These are phyloP conservation scores for Mycena crocata DNA, from an alignment of 768 basidiomycete genomes.

Conservation along the genomic window DNA sequence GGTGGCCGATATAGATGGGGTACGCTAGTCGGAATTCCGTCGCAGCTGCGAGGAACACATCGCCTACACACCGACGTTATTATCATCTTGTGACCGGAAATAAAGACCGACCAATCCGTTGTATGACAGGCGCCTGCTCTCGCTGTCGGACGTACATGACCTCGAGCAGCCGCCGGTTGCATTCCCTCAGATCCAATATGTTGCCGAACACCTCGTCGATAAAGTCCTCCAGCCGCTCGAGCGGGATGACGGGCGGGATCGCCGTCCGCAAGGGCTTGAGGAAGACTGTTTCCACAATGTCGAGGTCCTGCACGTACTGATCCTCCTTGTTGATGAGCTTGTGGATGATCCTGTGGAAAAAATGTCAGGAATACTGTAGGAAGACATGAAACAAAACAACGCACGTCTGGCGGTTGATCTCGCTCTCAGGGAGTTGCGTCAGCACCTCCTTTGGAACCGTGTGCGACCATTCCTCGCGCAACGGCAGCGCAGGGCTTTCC, in stretches of 20 bases:
- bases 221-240: constrained; percentile 80
- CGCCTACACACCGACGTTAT: constrained; percentile 66
- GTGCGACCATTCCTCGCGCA: constrained; percentile 58
- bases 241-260: constrained; percentile 57
- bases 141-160: constrained; percentile 87
- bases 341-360: constrained; percentile 72
- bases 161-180: constrained; percentile 83
- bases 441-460: constrained; percentile 55
- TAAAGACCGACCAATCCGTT: constrained; percentile 45
- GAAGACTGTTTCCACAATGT: constrained; percentile 79
- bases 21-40: constrained; percentile 90
- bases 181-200: constrained; percentile 84
- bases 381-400: constrained; percentile 13
- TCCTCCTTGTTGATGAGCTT: constrained; percentile 91
- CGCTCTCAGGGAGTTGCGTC: constrained; percentile 71
- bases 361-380: background rate
- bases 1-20: constrained; percentile 85
- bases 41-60: constrained; percentile 88
- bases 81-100: background rate
- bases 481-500: constrained; percentile 45
- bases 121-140: constrained; percentile 86
- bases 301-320: constrained; percentile 89
- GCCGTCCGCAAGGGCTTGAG: constrained; percentile 61
- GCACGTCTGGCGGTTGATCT: constrained; percentile 85
- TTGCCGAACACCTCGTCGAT: constrained; percentile 93